Conservation (phyloP, 345 rosid species). For the Populus deltoides region DNA sequence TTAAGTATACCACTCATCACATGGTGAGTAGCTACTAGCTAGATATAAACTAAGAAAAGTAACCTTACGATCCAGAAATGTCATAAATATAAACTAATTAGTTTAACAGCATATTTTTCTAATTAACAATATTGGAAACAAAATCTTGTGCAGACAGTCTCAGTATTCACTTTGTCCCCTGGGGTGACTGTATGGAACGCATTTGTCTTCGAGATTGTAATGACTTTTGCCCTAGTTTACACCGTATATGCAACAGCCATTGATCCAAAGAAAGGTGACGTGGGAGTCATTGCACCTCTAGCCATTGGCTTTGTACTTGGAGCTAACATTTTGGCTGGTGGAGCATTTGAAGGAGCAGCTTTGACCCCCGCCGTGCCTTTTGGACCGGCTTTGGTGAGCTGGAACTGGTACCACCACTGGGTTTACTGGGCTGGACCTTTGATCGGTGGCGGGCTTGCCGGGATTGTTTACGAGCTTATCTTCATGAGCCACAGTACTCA, state of each 20-base stretch:
- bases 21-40: slow-evolving; percentile 37
- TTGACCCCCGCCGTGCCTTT: slow-evolving; percentile 95
- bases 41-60: too few species aligned
- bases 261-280: slow-evolving; percentile 73
- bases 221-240: slow-evolving; percentile 87
- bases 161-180: slow-evolving; percentile 64
- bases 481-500: slow-evolving; percentile 52
- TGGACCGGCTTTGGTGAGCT: slow-evolving; percentile 89
- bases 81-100: too few species aligned
- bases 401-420: slow-evolving; percentile 89
- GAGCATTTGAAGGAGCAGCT: slow-evolving; percentile 83
- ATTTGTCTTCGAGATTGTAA: slow-evolving; percentile 81
- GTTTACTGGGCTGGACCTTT: slow-evolving; percentile 95
- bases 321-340: slow-evolving; percentile 88
- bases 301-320: slow-evolving; percentile 91
- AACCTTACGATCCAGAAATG: too few species aligned
- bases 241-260: slow-evolving; percentile 89
- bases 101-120: too few species aligned
- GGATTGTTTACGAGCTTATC: slow-evolving; percentile 62
- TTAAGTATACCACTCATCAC: slow-evolving; percentile 66
- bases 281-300: slow-evolving; percentile 71
- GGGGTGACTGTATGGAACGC: slow-evolving; percentile 79
- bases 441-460: slow-evolving; percentile 87
- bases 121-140: too few species aligned
- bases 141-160: slow-evolving; percentile 38